Conservation (phyloP, 148 eudicot species). For the Spergularia bocconei region DNA sequence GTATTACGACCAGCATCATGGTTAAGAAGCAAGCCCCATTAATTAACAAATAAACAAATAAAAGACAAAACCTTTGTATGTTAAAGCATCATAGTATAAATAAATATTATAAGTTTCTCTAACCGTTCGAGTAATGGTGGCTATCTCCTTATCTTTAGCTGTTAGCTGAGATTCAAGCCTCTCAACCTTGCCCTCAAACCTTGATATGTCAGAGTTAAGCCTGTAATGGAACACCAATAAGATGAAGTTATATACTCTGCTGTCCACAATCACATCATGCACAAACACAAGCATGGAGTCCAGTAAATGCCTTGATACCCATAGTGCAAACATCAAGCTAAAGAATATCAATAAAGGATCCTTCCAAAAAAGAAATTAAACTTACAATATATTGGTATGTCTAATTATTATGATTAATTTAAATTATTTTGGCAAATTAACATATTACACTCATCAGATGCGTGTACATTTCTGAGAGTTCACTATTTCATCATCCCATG, state of each 20-base stretch:
- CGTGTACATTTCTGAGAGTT: too few relatives aligned
- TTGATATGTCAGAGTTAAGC: constrained; percentile 84
- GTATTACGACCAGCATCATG: neutral
- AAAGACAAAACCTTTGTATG: neutral
- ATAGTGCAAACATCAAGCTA: neutral
- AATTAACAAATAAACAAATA: neutral
- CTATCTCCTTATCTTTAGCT: constrained; percentile 92
- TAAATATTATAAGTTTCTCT: constrained; percentile 20
- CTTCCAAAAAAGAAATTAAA: neutral
- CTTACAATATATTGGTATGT: neutral
- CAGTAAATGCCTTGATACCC: constrained; percentile 3
- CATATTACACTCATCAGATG: too few relatives aligned
- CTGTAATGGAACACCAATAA: constrained; percentile 31
- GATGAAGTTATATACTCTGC: neutral
- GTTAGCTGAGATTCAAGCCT: constrained; percentile 80
- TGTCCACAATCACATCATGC: neutral
- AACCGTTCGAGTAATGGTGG: constrained; percentile 91
- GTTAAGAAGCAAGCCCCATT: neutral
- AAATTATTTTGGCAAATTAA: too few relatives aligned
- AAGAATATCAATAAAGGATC: neutral
- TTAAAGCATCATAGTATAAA: neutral
- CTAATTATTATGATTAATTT: too few relatives aligned
- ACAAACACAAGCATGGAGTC: neutral
- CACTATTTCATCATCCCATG: too few relatives aligned
- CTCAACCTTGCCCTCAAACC: constrained; percentile 94